Evolutionary conservation across 805 yeast genomes (phyloP), one percentile per base, ranked within the genome.

Genomic region (Spathaspora arborariae): DNA sequence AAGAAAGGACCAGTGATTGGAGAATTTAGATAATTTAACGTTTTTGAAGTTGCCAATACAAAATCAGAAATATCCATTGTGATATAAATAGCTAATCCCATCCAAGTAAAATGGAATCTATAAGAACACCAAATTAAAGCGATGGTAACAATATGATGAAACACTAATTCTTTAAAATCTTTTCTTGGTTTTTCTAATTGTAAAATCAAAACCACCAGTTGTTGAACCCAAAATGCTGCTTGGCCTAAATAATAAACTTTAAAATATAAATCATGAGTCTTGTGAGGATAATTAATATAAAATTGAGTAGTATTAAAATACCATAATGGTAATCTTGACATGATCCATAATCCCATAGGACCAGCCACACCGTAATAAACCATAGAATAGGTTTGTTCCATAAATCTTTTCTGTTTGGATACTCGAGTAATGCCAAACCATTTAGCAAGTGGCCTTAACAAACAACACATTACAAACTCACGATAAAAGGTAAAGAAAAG

Each of bases 181-280:
- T 90, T 91, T 66, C 99, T 80, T 48, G 97, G 98, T 64, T 88
- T 88, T 67, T 94, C 99, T 50, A 94, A 76, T 65, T 86, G 96
- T 52, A 94, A 74, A 40, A 81, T 69, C 52, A 94, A 74, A 26
- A 94, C 86, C 36, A 87, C 82, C 1, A 95, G 84, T 69, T 94
- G 99, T 71, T 94, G 99, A 19, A 90, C 82, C 99, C 99, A 94
- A 67, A 89, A 94, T 4, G 97, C 86, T 5, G 98, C 97, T 70
- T 94, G 98, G 37, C 87, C 82, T 51, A 94, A 72, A 64, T 94
- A 94, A 62, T 85, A 94, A 11, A 81, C 64, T 70, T 94, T 94
- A 72, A 86, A 85, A 47, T 75, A 71, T 50, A 71, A 76, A 47
- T 79, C 84, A 59, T 86, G 87, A 27, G 84, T 75, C 50, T 78